phyloP scores from a whole-genome alignment of 2,329 filamentous ascomycete species.

The Chaetomium sp. region DNA sequence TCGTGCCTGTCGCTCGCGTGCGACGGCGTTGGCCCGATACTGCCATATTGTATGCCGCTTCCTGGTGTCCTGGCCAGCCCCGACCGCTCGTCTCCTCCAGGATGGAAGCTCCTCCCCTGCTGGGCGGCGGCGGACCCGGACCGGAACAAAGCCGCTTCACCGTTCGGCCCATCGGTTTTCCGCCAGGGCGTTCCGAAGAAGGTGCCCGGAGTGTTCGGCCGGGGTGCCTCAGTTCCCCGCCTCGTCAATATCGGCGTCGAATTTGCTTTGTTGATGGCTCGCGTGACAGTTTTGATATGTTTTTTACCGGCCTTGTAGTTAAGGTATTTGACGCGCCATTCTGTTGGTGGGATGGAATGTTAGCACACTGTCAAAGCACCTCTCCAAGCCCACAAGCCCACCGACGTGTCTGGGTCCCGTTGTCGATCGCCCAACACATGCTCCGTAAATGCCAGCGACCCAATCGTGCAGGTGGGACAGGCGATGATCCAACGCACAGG shows the following conservation, averaged over 20 bases:
- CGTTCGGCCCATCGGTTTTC: conserved; percentile 3
- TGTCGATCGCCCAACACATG: conserved; percentile 18
- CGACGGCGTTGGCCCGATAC: conserved; percentile 52
- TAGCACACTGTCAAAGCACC: conserved; percentile 8
- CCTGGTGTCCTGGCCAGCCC: conserved; percentile 44
- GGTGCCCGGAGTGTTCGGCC: conserved; percentile 24
- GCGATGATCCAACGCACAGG: conserved; percentile 17
- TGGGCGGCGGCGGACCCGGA: conserved; percentile 35
- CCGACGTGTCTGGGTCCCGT: conserved; percentile 7
- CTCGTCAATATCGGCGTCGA: conserved; percentile 50
- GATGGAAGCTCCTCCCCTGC: conserved; percentile 27
- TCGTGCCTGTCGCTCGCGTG: conserved; percentile 39
- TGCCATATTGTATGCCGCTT: conserved; percentile 54
- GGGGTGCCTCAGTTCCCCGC: conserved; percentile 39
- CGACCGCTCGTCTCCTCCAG: conserved; percentile 43
- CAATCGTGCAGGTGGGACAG: conserved; percentile 15
- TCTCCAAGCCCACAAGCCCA: background rate
- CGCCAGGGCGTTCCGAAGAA: conserved; percentile 26
- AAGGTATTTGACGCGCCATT: conserved; percentile 93
- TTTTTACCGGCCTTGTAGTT: conserved; percentile 97
- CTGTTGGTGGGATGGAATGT: conserved; percentile 41
- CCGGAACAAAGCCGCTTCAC: background rate
- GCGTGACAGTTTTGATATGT: conserved; percentile 78
- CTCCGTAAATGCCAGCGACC: background rate
- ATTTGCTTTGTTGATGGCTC: conserved; percentile 67